These are phyloP conservation scores for Komagataella kurtzmanii DNA, from an alignment of 805 yeast genomes.

Conservation along the genomic window DNA sequence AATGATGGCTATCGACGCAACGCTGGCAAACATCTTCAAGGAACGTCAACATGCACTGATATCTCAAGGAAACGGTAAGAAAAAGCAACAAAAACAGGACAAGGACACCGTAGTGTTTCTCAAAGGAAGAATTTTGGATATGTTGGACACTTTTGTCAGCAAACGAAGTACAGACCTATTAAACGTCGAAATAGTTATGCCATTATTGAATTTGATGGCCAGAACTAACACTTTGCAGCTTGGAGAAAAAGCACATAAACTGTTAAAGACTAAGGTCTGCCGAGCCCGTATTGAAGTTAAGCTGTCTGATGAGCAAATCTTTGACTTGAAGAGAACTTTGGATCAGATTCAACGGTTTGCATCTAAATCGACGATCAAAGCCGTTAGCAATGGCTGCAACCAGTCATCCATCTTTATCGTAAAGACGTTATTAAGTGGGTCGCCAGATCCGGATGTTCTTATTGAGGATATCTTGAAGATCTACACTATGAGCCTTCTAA, in stretches of 20 bases:
- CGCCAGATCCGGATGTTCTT: conserved; percentile 13
- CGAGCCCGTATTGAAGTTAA: conserved; percentile 22
- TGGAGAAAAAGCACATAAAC: conserved; percentile 64
- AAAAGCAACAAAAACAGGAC: conserved; percentile 65
- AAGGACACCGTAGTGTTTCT: conserved; percentile 66
- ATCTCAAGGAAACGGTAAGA: conserved; percentile 46
- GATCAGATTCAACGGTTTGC: conserved; percentile 28
- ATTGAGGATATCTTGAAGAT: conserved; percentile 19
- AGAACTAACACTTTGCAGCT: conserved; percentile 57
- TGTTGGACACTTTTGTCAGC: conserved; percentile 51
- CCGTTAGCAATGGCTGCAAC: conserved; percentile 43
- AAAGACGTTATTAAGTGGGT: conserved; percentile 32
- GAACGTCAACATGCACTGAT: conserved; percentile 63
- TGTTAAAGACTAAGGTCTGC: conserved; percentile 47
- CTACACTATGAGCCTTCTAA: conserved; percentile 40
- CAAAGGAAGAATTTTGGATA: conserved; percentile 66
- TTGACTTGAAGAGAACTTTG: conserved; percentile 14
- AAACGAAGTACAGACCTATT: conserved; percentile 26
- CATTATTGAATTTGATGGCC: conserved; percentile 46
- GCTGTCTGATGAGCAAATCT: conserved; percentile 5
- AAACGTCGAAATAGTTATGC: conserved; percentile 31
- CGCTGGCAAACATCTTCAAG: conserved; percentile 69
- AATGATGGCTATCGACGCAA: conserved; percentile 88
- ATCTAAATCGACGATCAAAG: conserved; percentile 28
- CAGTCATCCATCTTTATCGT: conserved; percentile 55